Percentiles rank a stretch among this genome's conserved stretches.
phyloP scores from a whole-genome alignment of 192 early-diverging fungal species.

The Neocallimastix lanati region DNA sequence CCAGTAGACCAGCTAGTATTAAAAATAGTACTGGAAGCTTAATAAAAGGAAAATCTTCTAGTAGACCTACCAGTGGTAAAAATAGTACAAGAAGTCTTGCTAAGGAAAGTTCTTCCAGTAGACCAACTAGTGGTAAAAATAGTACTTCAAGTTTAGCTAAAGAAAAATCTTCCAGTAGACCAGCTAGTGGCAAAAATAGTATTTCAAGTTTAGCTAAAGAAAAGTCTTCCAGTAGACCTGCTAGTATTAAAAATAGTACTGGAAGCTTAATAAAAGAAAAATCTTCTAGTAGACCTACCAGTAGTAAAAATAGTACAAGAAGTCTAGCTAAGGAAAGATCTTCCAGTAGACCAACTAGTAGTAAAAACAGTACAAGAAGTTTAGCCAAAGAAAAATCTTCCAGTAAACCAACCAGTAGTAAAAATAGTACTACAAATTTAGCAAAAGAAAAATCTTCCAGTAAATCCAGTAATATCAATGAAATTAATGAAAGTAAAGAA shows the following conservation, averaged over 20 bases:
- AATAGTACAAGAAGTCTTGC: not conserved
- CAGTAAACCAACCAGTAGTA: not conserved
- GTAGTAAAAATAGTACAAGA: not conserved
- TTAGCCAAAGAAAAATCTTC: not conserved
- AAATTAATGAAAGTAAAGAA: not conserved
- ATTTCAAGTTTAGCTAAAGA: no score
- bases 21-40: not conserved
- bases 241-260: no score
- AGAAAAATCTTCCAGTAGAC: not conserved
- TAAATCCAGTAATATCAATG: no score
- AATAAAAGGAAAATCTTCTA: not conserved
- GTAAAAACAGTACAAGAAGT: not conserved
- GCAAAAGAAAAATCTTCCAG: no score
- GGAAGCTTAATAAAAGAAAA: not conserved
- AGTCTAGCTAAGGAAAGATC: not conserved
- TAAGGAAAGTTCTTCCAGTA: not conserved
- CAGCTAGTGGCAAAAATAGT: not conserved
- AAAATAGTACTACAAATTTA: not conserved
- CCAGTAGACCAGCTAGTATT: no score
- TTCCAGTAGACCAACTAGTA: not conserved
- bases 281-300: not conserved
- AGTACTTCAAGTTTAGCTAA: not conserved
- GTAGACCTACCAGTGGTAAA: not conserved
- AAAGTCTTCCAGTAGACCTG: not conserved
- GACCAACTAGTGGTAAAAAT: not conserved